These are phyloP conservation scores for Colletotrichum camelliae DNA, from an alignment of 2,329 filamentous ascomycete species.

Conservation along the genomic window DNA sequence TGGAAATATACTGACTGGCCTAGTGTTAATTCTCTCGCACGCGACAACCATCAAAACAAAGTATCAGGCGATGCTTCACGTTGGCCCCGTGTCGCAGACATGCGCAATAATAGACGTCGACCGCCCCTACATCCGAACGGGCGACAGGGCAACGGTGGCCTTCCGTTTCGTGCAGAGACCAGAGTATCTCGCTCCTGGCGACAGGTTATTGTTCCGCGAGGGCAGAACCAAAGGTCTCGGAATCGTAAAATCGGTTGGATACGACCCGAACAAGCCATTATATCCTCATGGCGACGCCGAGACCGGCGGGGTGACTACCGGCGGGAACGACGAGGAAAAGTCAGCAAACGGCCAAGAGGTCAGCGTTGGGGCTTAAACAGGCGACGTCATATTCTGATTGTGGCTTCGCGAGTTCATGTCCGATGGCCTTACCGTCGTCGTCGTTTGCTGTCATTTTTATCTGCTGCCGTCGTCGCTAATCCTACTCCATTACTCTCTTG, in stretches of 20 bases:
- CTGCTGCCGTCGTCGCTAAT: neutral
- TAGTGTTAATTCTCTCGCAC: constrained; percentile 91
- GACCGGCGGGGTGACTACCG: neutral
- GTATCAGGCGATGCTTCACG: constrained; percentile 98
- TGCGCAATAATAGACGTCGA: constrained; percentile 98
- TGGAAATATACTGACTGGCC: neutral
- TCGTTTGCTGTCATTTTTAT: neutral
- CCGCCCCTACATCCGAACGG: constrained; percentile 91
- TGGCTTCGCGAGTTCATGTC: neutral
- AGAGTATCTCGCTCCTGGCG: constrained; percentile 88
- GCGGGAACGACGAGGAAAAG: neutral
- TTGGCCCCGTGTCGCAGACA: constrained; percentile 92
- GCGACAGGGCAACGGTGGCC: constrained; percentile 90
- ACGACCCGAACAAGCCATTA: constrained; percentile 69
- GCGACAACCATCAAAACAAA: constrained; percentile 96
- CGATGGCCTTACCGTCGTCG: neutral
- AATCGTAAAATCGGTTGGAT: constrained; percentile 90
- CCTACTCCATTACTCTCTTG: neutral
- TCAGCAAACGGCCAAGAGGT: constrained; percentile 8
- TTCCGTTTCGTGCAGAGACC: constrained; percentile 95
- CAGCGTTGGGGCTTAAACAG: constrained; percentile 3
- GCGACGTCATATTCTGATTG: neutral
- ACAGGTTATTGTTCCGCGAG: constrained; percentile 91
- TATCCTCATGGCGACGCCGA: constrained; percentile 12
- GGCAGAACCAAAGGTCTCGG: constrained; percentile 94